Base-by-base conservation (phyloP, 2,329 filamentous ascomycete genomes). In the Botrytis cinerea region DNA sequence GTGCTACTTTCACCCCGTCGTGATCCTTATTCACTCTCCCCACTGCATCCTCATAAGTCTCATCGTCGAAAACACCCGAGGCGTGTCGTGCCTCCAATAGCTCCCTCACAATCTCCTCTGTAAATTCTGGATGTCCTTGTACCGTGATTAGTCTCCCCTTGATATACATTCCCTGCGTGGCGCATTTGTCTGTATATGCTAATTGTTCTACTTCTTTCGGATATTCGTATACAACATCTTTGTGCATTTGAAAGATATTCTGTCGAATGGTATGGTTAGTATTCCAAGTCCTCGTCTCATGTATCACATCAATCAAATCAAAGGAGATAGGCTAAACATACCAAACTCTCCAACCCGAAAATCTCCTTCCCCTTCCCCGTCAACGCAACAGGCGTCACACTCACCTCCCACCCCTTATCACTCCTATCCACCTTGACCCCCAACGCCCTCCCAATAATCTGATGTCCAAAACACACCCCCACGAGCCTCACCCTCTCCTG, bases 101-200 rank as follows among this genome's bases (percentile, higher is more conserved):
- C 81, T 93, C 91, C 28, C 83, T 84, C 78, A 94, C 88, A 76
- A 97, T 94, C 25, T 89, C 87, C 74, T 86, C 85, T 6, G 87
- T 92, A 81, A 95, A 96, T 82, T 97, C 94, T 0, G 94, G 94
- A 81, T 97, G 94, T 9, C 93, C 94, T 84, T 97, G 94, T 1
- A 97, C 88, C 0, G 93, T 91, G 75, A 97, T 90, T 74, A 93
- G 84, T 51, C 87, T 86, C 60, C 86, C 84, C 14, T 90, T 88
- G 32, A 86, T 82, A 80, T 96, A 92, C 88, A 97, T 93, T 75
- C 90, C 92, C 82, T 97, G 94, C n/a, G 94, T 90, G 16, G 86
- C 83, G 83, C 94, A 97, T 63, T 86, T 83, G 5, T 87, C 85
- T 2, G 92, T 92, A 59, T 85, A 87, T 2, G 89, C 93, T 2